Conservation (phyloP, 2,329 filamentous ascomycete species). For the Pseudocercospora musae region DNA sequence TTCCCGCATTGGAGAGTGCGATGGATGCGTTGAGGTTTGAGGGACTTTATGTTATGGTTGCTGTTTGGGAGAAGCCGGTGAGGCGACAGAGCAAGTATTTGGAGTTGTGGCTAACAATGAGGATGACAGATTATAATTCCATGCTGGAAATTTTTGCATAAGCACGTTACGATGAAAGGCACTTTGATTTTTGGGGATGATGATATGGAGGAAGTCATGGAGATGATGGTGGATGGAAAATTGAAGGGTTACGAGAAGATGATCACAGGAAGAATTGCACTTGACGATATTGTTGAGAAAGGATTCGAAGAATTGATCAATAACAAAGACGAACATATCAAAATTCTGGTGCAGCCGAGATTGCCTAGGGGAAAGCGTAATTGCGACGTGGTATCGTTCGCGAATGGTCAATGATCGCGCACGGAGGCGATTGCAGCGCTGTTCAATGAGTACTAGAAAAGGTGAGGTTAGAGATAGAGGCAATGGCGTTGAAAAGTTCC, state of each 20-base stretch:
- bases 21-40: constrained; percentile 21
- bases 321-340: constrained; percentile 19
- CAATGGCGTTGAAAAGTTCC: background rate
- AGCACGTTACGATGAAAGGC: constrained; percentile 23
- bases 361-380: background rate
- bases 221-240: constrained; percentile 17
- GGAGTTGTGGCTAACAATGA: background rate
- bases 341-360: constrained; percentile 18
- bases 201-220: constrained; percentile 17
- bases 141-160: constrained; percentile 15
- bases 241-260: constrained; percentile 17
- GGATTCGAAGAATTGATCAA: constrained; percentile 18
- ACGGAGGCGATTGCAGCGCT: too few species aligned
- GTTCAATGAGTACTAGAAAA: too few species aligned
- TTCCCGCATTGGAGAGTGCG: constrained; percentile 17
- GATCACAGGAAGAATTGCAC: constrained; percentile 16
- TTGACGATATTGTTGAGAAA: constrained; percentile 17
- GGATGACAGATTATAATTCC: constrained; percentile 14
- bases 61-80: constrained; percentile 25
- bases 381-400: background rate
- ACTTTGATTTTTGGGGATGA: constrained; percentile 18
- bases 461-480: background rate
- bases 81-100: background rate
- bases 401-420: too few species aligned
- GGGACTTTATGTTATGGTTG: constrained; percentile 25